Evolutionary conservation across 2,329 filamentous ascomycete species (phyloP), one percentile per base, ranked within the genome.

Genomic region (Calonectria fujianensis): DNA sequence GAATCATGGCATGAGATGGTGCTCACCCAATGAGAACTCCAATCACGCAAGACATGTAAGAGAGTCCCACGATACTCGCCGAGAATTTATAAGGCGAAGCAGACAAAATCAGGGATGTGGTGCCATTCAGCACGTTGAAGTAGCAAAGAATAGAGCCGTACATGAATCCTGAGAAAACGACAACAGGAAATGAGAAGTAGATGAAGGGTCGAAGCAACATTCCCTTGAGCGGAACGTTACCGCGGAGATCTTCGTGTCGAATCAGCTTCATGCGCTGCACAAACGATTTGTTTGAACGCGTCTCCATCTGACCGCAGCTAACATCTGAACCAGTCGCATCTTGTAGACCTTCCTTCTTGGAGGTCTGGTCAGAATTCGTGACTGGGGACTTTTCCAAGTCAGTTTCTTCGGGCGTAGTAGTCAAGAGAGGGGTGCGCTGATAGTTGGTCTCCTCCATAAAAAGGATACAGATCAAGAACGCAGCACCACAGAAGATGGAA

Each of bases 361-460:
- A 29, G 7, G n/a, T 32, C 11, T 29, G n/a, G 32, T 24, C 61
- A 45, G 45, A 11, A 37, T 72, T 45, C 18, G 41, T 18, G 7
- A 29, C 68, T 6, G 35, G 35, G 20, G 57, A 20, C 35, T 63
- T 63, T 29, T 63, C 57, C 14, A 41, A 20, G 27, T 63, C 57
- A 4, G 35, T 63, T 63, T 63, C 37, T 16, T 63, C 57, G 14
- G 57, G 57, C 20, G 57, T 63, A 20, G 35, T 63, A 7, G n/a
- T 37, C 35, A 63, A 20, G n/a, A 63, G 37, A 4, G 57, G 32
- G 13, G 37, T 57, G 1, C 73, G 73, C 8, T 69, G 51, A 54
- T 68, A 72, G 39, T 74, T 74, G 18, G 73, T 74, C 39, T 74
- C 73, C 48, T 74, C 73, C 73, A 74, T 74, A 20, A 39, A 57